Base-by-base conservation (phyloP, 805 yeast genomes). In the Starmera dryadoides region DNA sequence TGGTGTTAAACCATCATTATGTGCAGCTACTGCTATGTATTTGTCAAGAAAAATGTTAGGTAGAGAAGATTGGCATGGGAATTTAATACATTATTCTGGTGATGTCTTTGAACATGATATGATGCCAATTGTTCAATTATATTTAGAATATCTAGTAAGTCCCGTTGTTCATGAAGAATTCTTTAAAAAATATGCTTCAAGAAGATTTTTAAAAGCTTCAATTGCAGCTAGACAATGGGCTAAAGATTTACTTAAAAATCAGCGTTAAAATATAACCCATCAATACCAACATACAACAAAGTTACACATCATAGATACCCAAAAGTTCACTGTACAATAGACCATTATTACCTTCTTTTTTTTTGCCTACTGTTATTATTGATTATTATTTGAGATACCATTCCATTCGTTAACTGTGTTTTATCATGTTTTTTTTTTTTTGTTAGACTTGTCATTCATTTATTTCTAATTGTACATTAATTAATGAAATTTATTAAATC, bases 91-190 rank as follows among this genome's bases (percentile, higher is more conserved):
- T 56, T 93, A 91, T 60, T 80, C 93, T 18, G 97, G 97, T 26
- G 97, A 95, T 10, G 86, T 85, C 60, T 74, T 79, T 18, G 85
- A 81, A 46, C 73, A 69, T 32, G 88, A 84, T 50, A 61, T 93
- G 60, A 70, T 71, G 46, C 85, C 86, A 30, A 80, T 87, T 38
- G 75, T 85, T 41, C 79, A 77, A 46, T 71, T 82, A 67, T 75
- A 91, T 45, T 71, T 86, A 59, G 85, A 81, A 56, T 91, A 86
- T 59, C 62, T 84, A 46, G 76, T 79, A 33, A 73, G 81, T 34
- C 95, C 95, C 10, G 85, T 88, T 38, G 80, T 78, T 42, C 95
- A 89, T 63, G 95, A 86, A 55, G 96, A 87, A 59, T 87, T 91
- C 55, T 88, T 87, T 68, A 86, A 84, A 57, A 93, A 93, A 64